Base-by-base conservation (phyloP, 345 rosid genomes). In the Iberis pinnata region DNA sequence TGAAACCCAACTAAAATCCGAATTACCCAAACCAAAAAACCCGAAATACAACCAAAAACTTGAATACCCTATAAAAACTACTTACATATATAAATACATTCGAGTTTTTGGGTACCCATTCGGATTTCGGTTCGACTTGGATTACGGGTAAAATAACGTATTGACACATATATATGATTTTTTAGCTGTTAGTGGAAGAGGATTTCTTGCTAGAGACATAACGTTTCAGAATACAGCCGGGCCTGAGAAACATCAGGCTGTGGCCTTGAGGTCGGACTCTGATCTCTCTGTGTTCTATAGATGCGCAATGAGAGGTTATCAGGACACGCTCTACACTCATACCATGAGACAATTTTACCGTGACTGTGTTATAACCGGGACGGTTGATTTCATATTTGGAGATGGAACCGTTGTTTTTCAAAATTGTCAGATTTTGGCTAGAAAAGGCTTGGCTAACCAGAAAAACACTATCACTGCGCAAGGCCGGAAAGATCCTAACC, bases 191-290 rank as follows among this genome's bases (percentile, higher is more conserved):
- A 84, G 86, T 9, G 98, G 96, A 8, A 74, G 84, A 64, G 95
- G 96, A 16, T 90, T 90, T 75, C 47, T 90, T 15, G 96, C 92
- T 2, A 58, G 87, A 13, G 95, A 81, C 73, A 76, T 90, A 59
- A 79, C 95, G 8, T 78, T 90, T 14, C 84, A 87, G 75, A 90
- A 90, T 80, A 69, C 95, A 15, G 92, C 98, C 0, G 98, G 98
- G 10, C 84, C 98, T 2, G 71, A 53, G 63, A 87, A 82, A 65
- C 92, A 90, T 75, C 98, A 90, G 35, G 96, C 98, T 0, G 98
- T 80, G 8, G 96, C 98, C 0, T 59, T 87, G 12, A 76, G 98
- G 17, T 78, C 86, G 3, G 90, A 84, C 64, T 85, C 98, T 5
- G 98, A 90, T 48, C 75, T 87, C 0, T 73, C 92, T 0, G 96